Evolutionary conservation across 2,329 filamentous ascomycete species (phyloP), one percentile per base, ranked within the genome.

Genomic region (Aquanectria penicillioides): DNA sequence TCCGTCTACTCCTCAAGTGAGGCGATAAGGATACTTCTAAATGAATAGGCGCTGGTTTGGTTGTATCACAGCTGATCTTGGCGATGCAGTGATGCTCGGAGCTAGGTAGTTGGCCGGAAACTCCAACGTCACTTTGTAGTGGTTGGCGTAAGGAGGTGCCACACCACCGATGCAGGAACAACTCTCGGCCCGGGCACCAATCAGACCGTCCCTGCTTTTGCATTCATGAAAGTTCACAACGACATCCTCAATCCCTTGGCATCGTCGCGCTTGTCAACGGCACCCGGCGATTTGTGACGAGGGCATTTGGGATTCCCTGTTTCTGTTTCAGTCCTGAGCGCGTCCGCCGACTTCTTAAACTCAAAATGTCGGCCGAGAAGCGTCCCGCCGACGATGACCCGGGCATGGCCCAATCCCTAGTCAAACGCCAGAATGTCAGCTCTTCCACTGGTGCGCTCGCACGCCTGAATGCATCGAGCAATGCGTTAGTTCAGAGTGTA

Each of bases 341-440:
- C 6, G 1, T 18, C 15, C 29, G 5, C 11, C 41, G 12, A 25
- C 13, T n/a, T 36, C 41, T 28, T 13, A 20, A 31, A 46, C 5
- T 44, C 68, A 73, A n/a, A 59, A 97, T 97, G 94, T 93, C 93
- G 28, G 86, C 91, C 63, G 94, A 97, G 78, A 98, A 99, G 80
- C 88, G 95, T 73, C 91, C 93, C 59, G 93, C 94, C n/a, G 89
- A 91, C 61, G 90, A 91, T 68, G 90, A 92, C 60, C 94, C 94
- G 67, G 87, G 89, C 69, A 87, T 88, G 20, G 88, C 89, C 44
- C 92, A 97, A 77, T 84, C 94, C 68, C 87, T 93, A 33, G 90
- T 98, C 62, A 99, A 98, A 82, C 86, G 94, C 74, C 93, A 94
- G 75, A 97, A 95, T 74, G 76, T 87, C 38, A 75, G 81, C 62